phyloP scores from a whole-genome alignment of 2,329 filamentous ascomycete genomes.

The Aureobasidium leucospermi region DNA sequence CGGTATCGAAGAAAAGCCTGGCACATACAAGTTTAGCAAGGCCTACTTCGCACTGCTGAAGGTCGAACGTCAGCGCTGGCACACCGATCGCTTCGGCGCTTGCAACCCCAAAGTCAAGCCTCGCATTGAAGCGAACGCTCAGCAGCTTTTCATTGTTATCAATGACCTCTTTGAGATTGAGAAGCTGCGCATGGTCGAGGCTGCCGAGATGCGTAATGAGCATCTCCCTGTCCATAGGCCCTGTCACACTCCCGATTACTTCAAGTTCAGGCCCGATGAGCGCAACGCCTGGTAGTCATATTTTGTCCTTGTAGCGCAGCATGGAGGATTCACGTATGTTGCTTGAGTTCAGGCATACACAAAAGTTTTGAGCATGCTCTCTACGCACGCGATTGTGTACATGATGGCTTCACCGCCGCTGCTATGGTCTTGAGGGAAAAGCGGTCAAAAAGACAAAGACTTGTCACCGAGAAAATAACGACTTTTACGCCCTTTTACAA shows the following conservation, averaged over 20 bases:
- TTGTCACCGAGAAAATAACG: too few species aligned
- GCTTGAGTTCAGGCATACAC: neutral
- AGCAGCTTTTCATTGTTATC: constrained; percentile 11
- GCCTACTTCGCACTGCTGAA: constrained; percentile 7
- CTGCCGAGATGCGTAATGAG: neutral
- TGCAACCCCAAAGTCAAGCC: neutral
- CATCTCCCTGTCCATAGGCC: neutral
- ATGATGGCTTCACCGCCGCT: too few species aligned
- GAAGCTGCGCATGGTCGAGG: constrained; percentile 3
- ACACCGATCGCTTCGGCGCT: constrained; percentile 11
- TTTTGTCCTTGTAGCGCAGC: neutral
- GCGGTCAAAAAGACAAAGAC: too few species aligned
- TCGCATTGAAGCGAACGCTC: neutral
- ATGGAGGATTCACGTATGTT: neutral
- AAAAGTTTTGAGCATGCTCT: neutral
- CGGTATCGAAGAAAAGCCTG: neutral
- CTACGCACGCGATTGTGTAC: too few species aligned
- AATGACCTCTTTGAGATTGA: constrained; percentile 3
- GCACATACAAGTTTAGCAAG: neutral
- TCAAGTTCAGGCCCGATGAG: constrained; percentile 8
- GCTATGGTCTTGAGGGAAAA: too few species aligned
- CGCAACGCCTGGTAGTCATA: neutral
- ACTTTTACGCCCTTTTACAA: too few species aligned
- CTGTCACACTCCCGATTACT: constrained; percentile 1
- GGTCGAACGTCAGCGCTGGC: constrained; percentile 7